Evolutionary conservation across 495 filamentous ascomycete species (phyloP), one percentile per base, ranked within the genome.

Genomic region (Achaetomiella virescens): DNA sequence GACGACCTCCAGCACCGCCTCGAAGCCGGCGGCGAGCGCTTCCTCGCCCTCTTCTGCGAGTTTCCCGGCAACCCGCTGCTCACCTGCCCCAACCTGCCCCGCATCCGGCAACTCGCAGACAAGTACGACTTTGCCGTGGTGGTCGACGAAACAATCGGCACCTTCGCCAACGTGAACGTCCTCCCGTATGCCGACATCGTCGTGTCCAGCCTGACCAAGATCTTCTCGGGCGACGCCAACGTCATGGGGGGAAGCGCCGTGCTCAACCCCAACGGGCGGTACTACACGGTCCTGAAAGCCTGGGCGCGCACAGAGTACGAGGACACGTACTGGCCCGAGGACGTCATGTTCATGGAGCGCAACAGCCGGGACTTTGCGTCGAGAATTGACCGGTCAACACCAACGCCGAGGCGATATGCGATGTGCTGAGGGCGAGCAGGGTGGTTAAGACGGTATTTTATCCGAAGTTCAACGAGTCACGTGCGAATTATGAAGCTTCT

Each of bases 201-300:
- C 17, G 92, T 92, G 48, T 93, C 87, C 75, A 95, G 89, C 61
- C 77, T 98, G 51, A 97, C 93, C 4, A 98, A 98, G 70, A 85
- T 97, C 46, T 98, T 98, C 71, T 95, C 89, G 53, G 93, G 93
- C 27, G 92, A 96, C 69, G 90, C 89, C 69, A 97, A 98, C 70
- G 93, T 98, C 49, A 97, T 97, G 93, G 93, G 91, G 59, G 93
- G 93, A 52, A 85, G 89, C 66, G 78, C 84, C 10, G 85, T 97
- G 38, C 73, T 97, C 43, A 98, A 97, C 66, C 90, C 95, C 3
- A 80, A 85, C 47, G 75, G 83, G 15, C 79, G 67, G 14, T 88
- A 85, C 67, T 97, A 97, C 72, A 42, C 69, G 0, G 54, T 67
- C 0, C 65, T 98, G 25, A 95, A 91, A 61, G 63, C 74, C 9